These are phyloP conservation scores for Colletotrichum agaves DNA, from an alignment of 2,329 filamentous ascomycete species.

Conservation along the genomic window DNA sequence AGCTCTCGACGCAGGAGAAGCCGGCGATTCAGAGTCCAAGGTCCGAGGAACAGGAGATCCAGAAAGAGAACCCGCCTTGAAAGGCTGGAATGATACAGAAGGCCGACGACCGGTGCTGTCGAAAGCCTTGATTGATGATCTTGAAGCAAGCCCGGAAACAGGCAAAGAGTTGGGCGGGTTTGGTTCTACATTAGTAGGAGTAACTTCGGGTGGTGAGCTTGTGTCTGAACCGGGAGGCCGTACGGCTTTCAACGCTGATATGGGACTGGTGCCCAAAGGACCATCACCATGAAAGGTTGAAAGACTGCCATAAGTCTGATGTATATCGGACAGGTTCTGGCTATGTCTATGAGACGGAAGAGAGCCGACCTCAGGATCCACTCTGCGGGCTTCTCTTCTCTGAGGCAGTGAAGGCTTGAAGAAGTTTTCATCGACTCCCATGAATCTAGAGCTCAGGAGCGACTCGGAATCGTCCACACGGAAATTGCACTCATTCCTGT, in stretches of 20 bases:
- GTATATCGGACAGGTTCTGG: conserved; percentile 65
- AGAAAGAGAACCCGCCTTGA: conserved; percentile 95
- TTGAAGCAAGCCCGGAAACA: conserved; percentile 50
- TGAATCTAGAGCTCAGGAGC: conserved; percentile 89
- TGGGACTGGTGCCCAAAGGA: conserved; percentile 82
- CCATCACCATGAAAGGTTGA: conserved; percentile 90
- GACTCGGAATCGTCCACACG: conserved; percentile 92
- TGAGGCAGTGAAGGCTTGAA: conserved; percentile 82
- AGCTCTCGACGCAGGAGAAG: conserved; percentile 63
- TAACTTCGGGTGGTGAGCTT: conserved; percentile 66
- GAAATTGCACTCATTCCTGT: conserved; percentile 90
- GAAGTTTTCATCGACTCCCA: conserved; percentile 88
- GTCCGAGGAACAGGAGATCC: conserved; percentile 76
- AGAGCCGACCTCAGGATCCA: conserved; percentile 73
- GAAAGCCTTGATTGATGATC: conserved; percentile 54
- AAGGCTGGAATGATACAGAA: conserved; percentile 92
- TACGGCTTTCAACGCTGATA: conserved; percentile 82
- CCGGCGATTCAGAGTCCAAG: conserved; percentile 61
- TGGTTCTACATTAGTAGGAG: conserved; percentile 57
- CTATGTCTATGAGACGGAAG: conserved; percentile 71
- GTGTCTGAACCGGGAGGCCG: conserved; percentile 70
- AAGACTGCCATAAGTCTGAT: conserved; percentile 88
- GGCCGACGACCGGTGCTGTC: conserved; percentile 74
- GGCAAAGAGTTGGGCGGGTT: conserved; percentile 65
- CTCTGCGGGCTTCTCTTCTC: conserved; percentile 55